These are phyloP conservation scores for Xylariomycetidae sp. DNA, from an alignment of 2,329 filamentous ascomycete species.

Conservation along the genomic window DNA sequence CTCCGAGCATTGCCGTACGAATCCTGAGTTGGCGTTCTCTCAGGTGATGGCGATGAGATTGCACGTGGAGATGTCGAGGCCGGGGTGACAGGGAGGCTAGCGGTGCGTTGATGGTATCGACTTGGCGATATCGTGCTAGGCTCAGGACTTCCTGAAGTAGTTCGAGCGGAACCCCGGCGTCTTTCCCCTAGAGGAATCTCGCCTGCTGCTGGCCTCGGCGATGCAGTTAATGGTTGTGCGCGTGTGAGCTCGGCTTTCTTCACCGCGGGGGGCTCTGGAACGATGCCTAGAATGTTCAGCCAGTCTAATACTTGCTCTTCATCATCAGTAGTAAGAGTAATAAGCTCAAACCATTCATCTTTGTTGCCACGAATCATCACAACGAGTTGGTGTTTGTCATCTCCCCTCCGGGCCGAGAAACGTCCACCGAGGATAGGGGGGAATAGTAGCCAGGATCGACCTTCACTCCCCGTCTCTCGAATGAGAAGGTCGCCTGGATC, in stretches of 20 bases:
- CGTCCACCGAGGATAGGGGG: slow-evolving; percentile 72
- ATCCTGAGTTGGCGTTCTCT: slow-evolving; percentile 35
- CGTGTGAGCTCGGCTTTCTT: slow-evolving; percentile 26
- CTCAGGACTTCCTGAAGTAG: slow-evolving; percentile 12
- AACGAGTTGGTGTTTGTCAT: slow-evolving; percentile 66
- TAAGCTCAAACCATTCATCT: slow-evolving; percentile 76
- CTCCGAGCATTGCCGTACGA: slow-evolving; percentile 20
- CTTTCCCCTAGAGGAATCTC: slow-evolving; percentile 37
- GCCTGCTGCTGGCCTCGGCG: slow-evolving; percentile 18
- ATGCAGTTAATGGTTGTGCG: slow-evolving; percentile 16
- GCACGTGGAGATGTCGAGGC: slow-evolving; percentile 13
- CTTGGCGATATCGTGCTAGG: slow-evolving; percentile 30
- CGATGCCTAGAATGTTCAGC: slow-evolving; percentile 68
- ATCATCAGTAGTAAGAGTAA: slow-evolving; percentile 72
- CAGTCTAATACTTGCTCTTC: slow-evolving; percentile 79
- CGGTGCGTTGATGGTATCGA: slow-evolving; percentile 28
- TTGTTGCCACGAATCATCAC: slow-evolving; percentile 79
- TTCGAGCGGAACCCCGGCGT: slow-evolving; percentile 19
- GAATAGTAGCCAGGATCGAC: slow-evolving; percentile 78
- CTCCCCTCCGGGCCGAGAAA: slow-evolving; percentile 76
- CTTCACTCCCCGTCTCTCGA: slow-evolving; percentile 75
- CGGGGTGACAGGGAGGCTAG: slow-evolving; percentile 26
- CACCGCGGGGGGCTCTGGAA: slow-evolving; percentile 43
- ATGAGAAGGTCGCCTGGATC: slow-evolving; percentile 83
- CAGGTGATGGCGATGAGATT: slow-evolving; percentile 22